Percentiles rank a stretch among this genome's conserved stretches.
Conservation (phyloP, 495 filamentous ascomycete species). For the Hypoxylon crocopeplum region DNA sequence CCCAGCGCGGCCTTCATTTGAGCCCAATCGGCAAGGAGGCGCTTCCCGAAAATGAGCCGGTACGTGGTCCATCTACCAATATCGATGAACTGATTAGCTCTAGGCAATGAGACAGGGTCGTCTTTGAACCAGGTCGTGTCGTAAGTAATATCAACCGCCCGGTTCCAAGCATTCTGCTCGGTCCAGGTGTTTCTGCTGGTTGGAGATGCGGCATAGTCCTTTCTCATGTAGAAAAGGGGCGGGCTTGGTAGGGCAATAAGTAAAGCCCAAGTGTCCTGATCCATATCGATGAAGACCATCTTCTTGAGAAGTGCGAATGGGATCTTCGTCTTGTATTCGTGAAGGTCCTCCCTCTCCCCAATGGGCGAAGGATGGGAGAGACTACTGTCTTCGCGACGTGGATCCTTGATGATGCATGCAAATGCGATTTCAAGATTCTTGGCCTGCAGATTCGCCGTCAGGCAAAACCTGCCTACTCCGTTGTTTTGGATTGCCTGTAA, state of each 20-base stretch:
- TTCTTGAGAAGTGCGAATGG: constrained; percentile 67
- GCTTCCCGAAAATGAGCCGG: constrained; percentile 56
- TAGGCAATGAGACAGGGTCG: constrained; percentile 61
- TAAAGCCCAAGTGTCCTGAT: constrained; percentile 47
- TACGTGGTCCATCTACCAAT: constrained; percentile 82
- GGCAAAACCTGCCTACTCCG: constrained; percentile 2
- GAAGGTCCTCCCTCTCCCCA: constrained; percentile 32
- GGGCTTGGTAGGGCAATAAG: constrained; percentile 69
- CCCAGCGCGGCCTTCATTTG: constrained; percentile 61
- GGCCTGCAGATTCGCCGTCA: constrained; percentile 53
- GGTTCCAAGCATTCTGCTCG: constrained; percentile 73
- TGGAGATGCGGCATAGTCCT: constrained; percentile 49
- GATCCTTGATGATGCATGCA: constrained; percentile 45
- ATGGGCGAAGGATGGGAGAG: constrained; percentile 22
- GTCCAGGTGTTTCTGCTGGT: constrained; percentile 63
- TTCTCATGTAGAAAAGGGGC: constrained; percentile 67
- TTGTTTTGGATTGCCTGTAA: constrained; percentile 58
- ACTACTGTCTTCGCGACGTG: constrained; percentile 35
- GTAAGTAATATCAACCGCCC: constrained; percentile 73
- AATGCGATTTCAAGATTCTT: constrained; percentile 55
- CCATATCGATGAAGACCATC: constrained; percentile 56
- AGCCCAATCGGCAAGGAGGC: constrained; percentile 42
- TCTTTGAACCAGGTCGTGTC: constrained; percentile 47
- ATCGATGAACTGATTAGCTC: constrained; percentile 68
- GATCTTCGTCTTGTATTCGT: constrained; percentile 60